A percentile compares a stretch with the other conserved stretches of the same genome.
These are phyloP conservation scores for Zea luxurians DNA, from an alignment of 176 grass and related monocot species.

Conservation along the genomic window DNA sequence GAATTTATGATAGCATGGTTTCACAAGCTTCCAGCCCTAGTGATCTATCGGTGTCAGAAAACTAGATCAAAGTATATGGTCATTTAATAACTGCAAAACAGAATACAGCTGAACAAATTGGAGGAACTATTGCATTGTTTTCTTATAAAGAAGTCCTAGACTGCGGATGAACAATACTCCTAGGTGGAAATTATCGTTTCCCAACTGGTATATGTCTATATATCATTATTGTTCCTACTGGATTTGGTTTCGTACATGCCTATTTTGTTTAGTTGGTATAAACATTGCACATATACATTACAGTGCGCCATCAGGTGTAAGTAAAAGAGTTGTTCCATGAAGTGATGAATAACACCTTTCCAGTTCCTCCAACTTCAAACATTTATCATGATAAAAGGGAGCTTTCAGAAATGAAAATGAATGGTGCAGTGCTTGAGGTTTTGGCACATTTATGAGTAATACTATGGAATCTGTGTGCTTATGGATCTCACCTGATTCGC, in stretches of 20 bases:
- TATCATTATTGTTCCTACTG: not conserved
- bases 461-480: not conserved
- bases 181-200: not conserved
- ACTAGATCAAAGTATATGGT: not conserved
- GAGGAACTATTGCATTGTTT: not conserved
- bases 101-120: not conserved
- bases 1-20: not conserved
- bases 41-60: not conserved
- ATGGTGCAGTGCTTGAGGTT: not conserved
- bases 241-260: not conserved
- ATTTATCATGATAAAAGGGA: not conserved
- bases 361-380: not conserved
- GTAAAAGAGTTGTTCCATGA: not conserved
- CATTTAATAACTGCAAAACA: slow-evolving; percentile 5
- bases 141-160: not conserved
- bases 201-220: not conserved
- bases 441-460: not conserved
- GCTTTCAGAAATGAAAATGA: slow-evolving; percentile 2
- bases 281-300: not conserved
- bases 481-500: not conserved
- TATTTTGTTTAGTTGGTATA: slow-evolving; percentile 5
- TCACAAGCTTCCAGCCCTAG: not conserved
- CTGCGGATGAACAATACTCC: not conserved
- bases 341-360: not conserved
- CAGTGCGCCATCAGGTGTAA: not conserved